phyloP scores from a whole-genome alignment of 768 basidiomycete genomes.

The Termitomyces titanicus region DNA sequence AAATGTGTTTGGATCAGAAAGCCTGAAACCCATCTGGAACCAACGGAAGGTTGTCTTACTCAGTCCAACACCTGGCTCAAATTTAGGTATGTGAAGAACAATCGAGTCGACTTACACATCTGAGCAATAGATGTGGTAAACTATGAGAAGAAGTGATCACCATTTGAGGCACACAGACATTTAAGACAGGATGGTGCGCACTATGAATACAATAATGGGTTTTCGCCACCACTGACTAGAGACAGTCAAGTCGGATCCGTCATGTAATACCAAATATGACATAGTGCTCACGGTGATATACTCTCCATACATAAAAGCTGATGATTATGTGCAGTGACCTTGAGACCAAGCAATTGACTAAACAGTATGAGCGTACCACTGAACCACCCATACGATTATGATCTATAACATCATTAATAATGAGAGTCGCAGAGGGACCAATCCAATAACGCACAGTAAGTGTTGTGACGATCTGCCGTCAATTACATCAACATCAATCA shows the following conservation, averaged over 20 bases:
- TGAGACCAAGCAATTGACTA: no score
- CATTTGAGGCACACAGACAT: not conserved
- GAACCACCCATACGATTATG: not conserved
- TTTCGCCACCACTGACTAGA: not conserved
- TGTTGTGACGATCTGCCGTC: not conserved
- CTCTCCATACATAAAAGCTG: no score
- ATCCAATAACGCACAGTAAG: not conserved
- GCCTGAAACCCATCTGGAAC: no score
- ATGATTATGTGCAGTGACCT: not conserved
- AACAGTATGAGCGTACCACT: not conserved
- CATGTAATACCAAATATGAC: no score
- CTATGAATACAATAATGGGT: not conserved
- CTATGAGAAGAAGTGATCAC: not conserved
- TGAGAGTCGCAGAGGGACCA: no score
- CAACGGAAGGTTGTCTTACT: not conserved
- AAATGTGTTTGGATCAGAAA: not conserved
- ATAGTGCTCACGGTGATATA: no score
- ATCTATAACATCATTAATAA: not conserved
- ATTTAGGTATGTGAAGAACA: not conserved
- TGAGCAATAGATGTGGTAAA: not conserved
- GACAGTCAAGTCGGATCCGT: no score
- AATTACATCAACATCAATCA: no score
- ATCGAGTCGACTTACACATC: not conserved
- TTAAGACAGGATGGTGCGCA: not conserved
- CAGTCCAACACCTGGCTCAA: not conserved